These are phyloP conservation scores for Bruguiera gymnorhiza DNA, from an alignment of 345 rosid genomes.

Conservation along the genomic window DNA sequence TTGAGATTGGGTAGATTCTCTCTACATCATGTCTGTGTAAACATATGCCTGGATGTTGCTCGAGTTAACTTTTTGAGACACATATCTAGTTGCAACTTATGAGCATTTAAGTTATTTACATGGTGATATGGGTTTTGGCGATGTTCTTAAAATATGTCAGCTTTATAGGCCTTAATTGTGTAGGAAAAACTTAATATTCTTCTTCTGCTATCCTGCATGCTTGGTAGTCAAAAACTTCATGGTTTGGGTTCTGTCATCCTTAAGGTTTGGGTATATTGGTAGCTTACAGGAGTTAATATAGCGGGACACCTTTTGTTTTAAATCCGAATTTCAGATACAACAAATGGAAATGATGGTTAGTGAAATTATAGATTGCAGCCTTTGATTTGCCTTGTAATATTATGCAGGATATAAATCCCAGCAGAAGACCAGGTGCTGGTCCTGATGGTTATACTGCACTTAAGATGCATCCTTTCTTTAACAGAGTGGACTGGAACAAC, in stretches of 20 bases:
- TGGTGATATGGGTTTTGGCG: background rate
- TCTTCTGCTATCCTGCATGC: too few relatives aligned
- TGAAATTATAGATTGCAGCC: background rate
- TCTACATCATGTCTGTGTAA: background rate
- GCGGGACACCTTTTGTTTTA: background rate
- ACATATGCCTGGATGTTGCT: slow-evolving; percentile 1
- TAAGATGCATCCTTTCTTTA: slow-evolving; percentile 87
- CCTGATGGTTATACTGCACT: slow-evolving; percentile 76
- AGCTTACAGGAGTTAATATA: too few relatives aligned
- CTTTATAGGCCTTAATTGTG: too few relatives aligned
- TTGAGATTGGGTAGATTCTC: background rate
- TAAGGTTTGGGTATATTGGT: too few relatives aligned
- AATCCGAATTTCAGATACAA: background rate
- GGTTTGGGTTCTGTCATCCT: too few relatives aligned
- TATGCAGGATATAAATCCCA: slow-evolving; percentile 80
- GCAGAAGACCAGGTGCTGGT: slow-evolving; percentile 93
- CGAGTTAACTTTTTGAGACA: background rate
- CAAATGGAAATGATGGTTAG: background rate
- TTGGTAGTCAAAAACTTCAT: too few relatives aligned
- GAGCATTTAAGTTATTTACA: background rate
- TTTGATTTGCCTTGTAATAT: slow-evolving; percentile 10
- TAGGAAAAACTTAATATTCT: too few relatives aligned
- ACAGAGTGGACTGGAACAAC: slow-evolving; percentile 78
- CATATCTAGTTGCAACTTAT: slow-evolving; percentile 1
- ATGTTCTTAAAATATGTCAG: too few relatives aligned